Base-by-base conservation (phyloP, 2,329 filamentous ascomycete species). In the Pseudogymnoascus sp. region DNA sequence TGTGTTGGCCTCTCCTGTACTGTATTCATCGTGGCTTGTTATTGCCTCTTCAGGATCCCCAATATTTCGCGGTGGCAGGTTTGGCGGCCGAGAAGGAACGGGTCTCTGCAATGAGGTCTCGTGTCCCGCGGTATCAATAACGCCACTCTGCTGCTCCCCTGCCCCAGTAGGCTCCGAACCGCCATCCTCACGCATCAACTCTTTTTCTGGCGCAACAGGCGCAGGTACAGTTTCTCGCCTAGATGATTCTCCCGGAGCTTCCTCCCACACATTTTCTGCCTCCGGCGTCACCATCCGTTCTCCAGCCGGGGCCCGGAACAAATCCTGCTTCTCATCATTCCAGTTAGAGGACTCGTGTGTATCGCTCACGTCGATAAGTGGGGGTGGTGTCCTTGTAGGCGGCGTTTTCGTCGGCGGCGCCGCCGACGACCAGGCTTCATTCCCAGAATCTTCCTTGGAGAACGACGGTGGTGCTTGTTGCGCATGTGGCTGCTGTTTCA, bases 291-390 rank as follows among this genome's bases (percentile, higher is more conserved):
- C 64, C 18, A 64, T 61, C 12, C 58, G 19, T 19, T 66, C 63
- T 13, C 64, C 58, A 5, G 57, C 58, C 35, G 63, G 57, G 15
- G 34, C 66, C 63, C 33, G 66, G 62, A 30, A 64, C 30, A 1
- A 61, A 57, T 30, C 61, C 62, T 35, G 61, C 58, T 58, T 23
- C 15, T 70, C 68, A 30, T 70, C 69, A 39, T 71, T 66, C 68
- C 68, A 70, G 35, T 66, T 68, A n/a, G 66, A 68, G 1, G 69
- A 69, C 62, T 69, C 68, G 8, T 65, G 63, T 38, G 41, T 52
- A 18, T 65, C 64, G n/a, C 69, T 67, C 21, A 67, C 33, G 61
- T 70, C 62, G n/a, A 70, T 55, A 38, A 68, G 59, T n/a, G 64
- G 61, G 21, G 64, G 52, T 18, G 63, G 61, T 19, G 63, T 59